A percentile compares a stretch with the other conserved stretches of the same genome.
phyloP scores from a whole-genome alignment of 2,329 filamentous ascomycete species.

The Emmonsia crescens region DNA sequence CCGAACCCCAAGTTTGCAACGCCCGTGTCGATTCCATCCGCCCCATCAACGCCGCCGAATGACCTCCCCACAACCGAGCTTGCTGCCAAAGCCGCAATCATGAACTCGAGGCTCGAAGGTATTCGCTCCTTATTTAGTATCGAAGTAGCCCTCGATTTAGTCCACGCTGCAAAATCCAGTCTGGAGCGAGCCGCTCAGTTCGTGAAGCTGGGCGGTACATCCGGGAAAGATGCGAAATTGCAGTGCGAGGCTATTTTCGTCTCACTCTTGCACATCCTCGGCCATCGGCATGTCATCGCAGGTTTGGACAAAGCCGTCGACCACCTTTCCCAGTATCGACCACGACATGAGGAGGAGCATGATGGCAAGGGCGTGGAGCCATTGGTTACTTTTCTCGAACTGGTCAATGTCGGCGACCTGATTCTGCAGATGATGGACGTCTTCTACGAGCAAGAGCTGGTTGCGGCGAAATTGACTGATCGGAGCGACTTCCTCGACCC shows the following conservation, averaged over 20 bases:
- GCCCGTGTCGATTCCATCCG: slow-evolving; percentile 18
- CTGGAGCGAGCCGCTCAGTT: slow-evolving; percentile 79
- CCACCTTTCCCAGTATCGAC: slow-evolving; percentile 84
- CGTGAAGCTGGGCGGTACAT: slow-evolving; percentile 65
- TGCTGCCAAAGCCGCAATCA: slow-evolving; percentile 92
- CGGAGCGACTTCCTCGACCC: slow-evolving; percentile 91
- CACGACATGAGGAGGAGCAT: slow-evolving; percentile 57
- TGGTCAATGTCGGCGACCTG: slow-evolving; percentile 94
- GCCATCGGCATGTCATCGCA: slow-evolving; percentile 75
- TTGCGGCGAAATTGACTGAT: slow-evolving; percentile 70
- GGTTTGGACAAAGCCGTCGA: slow-evolving; percentile 89
- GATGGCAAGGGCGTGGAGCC: slow-evolving; percentile 69
- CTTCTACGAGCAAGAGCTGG: slow-evolving; percentile 92
- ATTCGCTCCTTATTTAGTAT: slow-evolving; percentile 95
- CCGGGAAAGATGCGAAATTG: slow-evolving; percentile 70
- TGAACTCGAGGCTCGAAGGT: slow-evolving; percentile 87
- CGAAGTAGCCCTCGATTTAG: slow-evolving; percentile 80
- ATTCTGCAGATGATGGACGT: slow-evolving; percentile 99
- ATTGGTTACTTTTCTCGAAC: slow-evolving; percentile 87
- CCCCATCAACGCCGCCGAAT: slow-evolving; percentile 14
- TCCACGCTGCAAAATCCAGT: slow-evolving; percentile 78
- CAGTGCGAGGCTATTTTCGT: slow-evolving; percentile 89
- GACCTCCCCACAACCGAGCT: slow-evolving; percentile 82
- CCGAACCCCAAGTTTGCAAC: slow-evolving; percentile 29
- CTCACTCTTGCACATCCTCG: slow-evolving; percentile 68